Base-by-base conservation (phyloP, 768 basidiomycete species). In the Suillus sp. region DNA sequence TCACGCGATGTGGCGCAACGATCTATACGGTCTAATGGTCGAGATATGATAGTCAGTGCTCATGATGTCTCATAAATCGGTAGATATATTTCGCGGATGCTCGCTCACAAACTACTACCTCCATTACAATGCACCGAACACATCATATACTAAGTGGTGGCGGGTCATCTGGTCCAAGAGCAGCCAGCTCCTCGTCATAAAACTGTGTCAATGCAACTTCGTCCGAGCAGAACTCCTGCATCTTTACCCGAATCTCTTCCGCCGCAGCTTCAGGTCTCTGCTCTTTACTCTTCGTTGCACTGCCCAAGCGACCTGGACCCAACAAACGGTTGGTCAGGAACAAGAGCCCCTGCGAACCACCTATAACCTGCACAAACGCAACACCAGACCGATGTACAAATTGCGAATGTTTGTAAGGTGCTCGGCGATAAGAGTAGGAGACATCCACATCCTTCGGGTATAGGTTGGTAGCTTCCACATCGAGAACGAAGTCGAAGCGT, bases 321-420 rank as follows among this genome's bases (percentile, higher is more conserved):
- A 93, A 90, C 62, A 96, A 78, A 27, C 95, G 81, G 73, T 98
- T 98, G 60, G 92, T 95, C 68, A 95, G 80, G 81, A 96, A 96
- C 63, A 94, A 75, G 75, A 95, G 96, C 0, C 95, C 95, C 60
- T 89, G 81, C 4, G 81, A 74, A 1, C 88, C 92, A 2, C 90
- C 92, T 5, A 95, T 70, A 63, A 96, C 89, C 72, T 97, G 95
- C 10, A 95, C 87, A 71, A 98, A 94, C 10, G 93, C 95, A 27
- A 91, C 86, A 1, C 97, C 97, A 5, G 90, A 86, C 56, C 89
- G 87, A 71, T 97, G 96, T 35, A 97, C 91, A 73, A 93, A 98
- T 72, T 99, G 96, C 22, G 94, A 92, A 75, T 94, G 85, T 66
- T 84, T 82, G 79, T 87, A 92, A 4, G 88, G 82, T 47, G 85